These are phyloP conservation scores for Rhizophora apiculata DNA, from an alignment of 345 rosid species.

Conservation along the genomic window DNA sequence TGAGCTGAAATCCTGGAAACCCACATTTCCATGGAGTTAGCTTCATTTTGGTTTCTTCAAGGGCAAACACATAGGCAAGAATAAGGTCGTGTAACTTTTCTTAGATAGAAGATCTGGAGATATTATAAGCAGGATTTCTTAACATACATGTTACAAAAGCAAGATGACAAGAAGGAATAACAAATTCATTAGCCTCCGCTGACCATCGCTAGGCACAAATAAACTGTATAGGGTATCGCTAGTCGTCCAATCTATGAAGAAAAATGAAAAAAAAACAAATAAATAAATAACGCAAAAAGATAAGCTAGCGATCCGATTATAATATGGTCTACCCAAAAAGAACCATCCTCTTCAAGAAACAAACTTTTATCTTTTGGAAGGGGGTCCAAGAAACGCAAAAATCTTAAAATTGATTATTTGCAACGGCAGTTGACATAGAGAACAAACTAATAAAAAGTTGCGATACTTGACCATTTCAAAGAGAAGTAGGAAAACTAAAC, in stretches of 20 bases:
- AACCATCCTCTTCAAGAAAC: conserved; percentile 2
- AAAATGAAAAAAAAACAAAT: too few species aligned
- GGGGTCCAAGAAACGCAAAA: too few species aligned
- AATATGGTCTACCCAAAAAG: not conserved
- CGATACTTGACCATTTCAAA: conserved; percentile 8
- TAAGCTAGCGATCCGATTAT: too few species aligned
- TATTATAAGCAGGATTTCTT: not conserved
- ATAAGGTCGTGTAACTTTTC: not conserved
- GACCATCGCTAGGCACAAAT: not conserved
- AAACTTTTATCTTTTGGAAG: too few species aligned
- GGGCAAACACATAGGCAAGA: not conserved
- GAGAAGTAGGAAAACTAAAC: not conserved
- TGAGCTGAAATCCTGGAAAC: conserved; percentile 71
- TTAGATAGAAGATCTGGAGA: not conserved
- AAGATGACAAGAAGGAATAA: not conserved
- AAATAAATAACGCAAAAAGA: too few species aligned
- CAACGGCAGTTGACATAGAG: too few species aligned
- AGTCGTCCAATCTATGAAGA: too few species aligned
- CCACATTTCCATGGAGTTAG: conserved; percentile 8
- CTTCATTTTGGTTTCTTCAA: not conserved
- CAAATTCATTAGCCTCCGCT: not conserved
- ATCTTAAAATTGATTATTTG: too few species aligned
- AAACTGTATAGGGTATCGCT: not conserved
- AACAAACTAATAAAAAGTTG: not conserved
- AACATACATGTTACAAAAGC: not conserved